phyloP scores from a whole-genome alignment of 495 filamentous ascomycete genomes.

The Poronia punctata region DNA sequence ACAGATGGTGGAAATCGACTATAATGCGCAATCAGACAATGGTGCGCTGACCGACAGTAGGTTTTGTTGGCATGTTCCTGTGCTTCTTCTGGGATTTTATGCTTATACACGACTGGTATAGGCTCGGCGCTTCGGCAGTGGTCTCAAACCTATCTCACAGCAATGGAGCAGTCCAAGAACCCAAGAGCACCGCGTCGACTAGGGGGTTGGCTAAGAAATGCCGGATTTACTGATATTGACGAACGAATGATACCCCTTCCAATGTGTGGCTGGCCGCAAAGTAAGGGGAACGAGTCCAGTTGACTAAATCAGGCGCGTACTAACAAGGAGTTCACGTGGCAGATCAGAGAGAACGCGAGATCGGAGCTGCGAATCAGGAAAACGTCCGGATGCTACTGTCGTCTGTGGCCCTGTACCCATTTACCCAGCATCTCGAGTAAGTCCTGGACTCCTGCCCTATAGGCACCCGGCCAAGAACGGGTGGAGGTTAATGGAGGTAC shows the following conservation, averaged over 20 bases:
- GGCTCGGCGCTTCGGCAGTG: conserved; percentile 66
- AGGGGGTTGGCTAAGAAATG: conserved; percentile 52
- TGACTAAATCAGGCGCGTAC: no score
- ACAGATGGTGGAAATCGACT: conserved; percentile 85
- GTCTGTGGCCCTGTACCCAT: conserved; percentile 58
- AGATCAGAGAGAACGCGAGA: conserved; percentile 57
- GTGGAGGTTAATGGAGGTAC: conserved; percentile 24
- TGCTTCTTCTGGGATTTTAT: conserved; percentile 5
- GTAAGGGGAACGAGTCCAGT: conserved; percentile 36
- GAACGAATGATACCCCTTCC: conserved; percentile 61
- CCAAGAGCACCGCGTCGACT: conserved; percentile 60
- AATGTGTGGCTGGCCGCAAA: conserved; percentile 66
- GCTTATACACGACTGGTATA: conserved; percentile 16
- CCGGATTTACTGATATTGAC: conserved; percentile 71
- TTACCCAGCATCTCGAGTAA: conserved; percentile 39
- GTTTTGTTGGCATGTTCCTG: conserved; percentile 8
- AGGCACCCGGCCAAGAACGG: conserved; percentile 11
- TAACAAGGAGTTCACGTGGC: conserved; percentile 10
- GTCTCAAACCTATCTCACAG: conserved; percentile 62
- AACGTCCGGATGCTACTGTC: conserved; percentile 56
- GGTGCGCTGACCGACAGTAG: conserved; percentile 63
- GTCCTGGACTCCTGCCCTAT: conserved; percentile 8
- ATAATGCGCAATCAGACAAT: conserved; percentile 84
- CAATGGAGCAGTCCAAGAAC: conserved; percentile 63
- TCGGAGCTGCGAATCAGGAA: conserved; percentile 54